Evolutionary conservation across 116 monocot species (phyloP).

Genomic region (Papilionanthe hybrid): DNA sequence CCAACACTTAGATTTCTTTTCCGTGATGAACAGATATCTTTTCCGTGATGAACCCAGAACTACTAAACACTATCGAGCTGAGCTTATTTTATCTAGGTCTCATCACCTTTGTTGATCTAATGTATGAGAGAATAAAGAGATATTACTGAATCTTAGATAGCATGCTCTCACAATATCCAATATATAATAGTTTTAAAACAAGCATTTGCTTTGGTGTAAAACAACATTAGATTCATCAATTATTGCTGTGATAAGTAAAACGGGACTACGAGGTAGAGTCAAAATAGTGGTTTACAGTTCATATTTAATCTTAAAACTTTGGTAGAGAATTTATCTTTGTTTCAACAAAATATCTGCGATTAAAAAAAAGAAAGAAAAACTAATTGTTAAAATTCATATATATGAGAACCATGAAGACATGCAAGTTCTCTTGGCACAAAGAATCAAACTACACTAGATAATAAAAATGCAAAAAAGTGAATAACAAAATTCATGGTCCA

Average conservation of each 20-base stretch:
- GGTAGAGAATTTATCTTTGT: background rate
- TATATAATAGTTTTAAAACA: background rate
- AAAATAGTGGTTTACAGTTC: background rate
- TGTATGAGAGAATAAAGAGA: background rate
- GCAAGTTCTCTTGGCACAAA: background rate
- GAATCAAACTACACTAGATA: background rate
- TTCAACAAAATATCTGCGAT: background rate
- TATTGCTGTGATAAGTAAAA: background rate
- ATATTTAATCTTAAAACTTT: background rate
- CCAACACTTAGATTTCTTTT: background rate
- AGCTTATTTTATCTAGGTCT: background rate
- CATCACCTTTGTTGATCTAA: background rate
- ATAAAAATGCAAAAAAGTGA: background rate
- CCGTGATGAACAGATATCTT: background rate
- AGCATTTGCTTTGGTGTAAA: background rate
- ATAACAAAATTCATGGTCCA: background rate
- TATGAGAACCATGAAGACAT: background rate
- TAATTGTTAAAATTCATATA: background rate
- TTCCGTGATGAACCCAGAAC: background rate
- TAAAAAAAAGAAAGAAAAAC: constrained; percentile 8
- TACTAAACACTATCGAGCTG: background rate
- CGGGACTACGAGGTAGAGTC: background rate
- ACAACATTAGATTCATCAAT: background rate
- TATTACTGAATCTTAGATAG: background rate
- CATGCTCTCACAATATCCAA: background rate